Percentiles rank a stretch among this genome's conserved stretches.
phyloP scores from a whole-genome alignment of 2,329 filamentous ascomycete species.

The Lanzia echinophila region DNA sequence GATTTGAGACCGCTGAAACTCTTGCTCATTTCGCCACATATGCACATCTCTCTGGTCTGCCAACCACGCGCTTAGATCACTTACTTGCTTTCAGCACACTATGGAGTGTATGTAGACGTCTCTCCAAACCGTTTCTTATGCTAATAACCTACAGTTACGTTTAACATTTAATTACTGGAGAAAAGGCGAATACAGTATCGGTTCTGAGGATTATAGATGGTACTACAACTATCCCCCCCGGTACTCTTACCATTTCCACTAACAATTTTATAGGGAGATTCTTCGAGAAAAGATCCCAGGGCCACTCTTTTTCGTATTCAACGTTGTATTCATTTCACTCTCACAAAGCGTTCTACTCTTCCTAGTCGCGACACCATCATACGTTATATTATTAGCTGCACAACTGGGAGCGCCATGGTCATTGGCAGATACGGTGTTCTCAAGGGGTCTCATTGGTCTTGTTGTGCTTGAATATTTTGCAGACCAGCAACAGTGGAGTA shows the following conservation, averaged over 20 bases:
- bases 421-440: conserved; percentile 51
- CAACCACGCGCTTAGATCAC: conserved; percentile 64
- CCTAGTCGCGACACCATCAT: conserved; percentile 72
- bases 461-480: conserved; percentile 69
- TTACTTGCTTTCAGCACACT: conserved; percentile 62
- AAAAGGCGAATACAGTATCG: conserved; percentile 81
- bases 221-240: conserved; percentile 23
- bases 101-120: conserved; percentile 63
- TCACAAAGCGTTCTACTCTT: conserved; percentile 78
- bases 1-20: too few species aligned
- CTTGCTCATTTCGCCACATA: conserved; percentile 76
- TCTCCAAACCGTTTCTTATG: conserved; percentile 5
- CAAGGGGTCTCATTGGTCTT: conserved; percentile 47
- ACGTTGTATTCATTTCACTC: conserved; percentile 82
- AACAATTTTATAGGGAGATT: conserved; percentile 49
- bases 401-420: conserved; percentile 50
- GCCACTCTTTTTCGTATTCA: conserved; percentile 70
- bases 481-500: conserved; percentile 89
- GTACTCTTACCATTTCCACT: conserved; percentile 4
- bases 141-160: conserved; percentile 46
- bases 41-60: conserved; percentile 67
- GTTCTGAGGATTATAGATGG: conserved; percentile 95
- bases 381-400: conserved; percentile 69
- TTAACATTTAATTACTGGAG: conserved; percentile 97
- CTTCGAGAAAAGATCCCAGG: conserved; percentile 59